Evolutionary conservation across 306 rosid genomes (phyloP), one percentile per base, ranked within the genome.

Genomic region (Echinosophora koreensis): DNA sequence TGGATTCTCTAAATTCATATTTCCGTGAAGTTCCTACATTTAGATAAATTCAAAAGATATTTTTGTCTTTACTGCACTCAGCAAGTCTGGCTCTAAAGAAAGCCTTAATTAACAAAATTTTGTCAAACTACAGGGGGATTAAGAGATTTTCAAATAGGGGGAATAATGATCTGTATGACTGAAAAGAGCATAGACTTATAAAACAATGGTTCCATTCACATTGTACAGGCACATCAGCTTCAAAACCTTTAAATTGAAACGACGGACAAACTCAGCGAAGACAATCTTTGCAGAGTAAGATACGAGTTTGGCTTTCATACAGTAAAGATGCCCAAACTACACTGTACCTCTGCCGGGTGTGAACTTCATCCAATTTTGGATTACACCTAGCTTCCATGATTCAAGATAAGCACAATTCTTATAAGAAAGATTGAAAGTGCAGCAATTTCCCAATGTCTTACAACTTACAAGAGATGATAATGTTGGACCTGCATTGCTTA

Each of bases 361-460:
- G 14, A 15, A 35, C 18, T 27, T 64, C 46, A 17, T 42, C 39
- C 18, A 28, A 64, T 44, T 50, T 66, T 84, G 66, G 42, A 77
- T 72, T 46, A 63, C 60, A 63, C 60, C n/a, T n/a, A 60, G n/a
- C 67, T 78, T 78, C 66, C 86, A 84, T 77, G 88, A 22, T 54
- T 30, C 30, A 54, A 50, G 64, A 67, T 37, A 66, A 4, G 64
- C 73, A 72, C 73, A 34, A 72, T 15, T 63, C 39, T 38, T 58
- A 18, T 15, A 17, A 16, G 66, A 27, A 39, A 30, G 15, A 46
- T 8, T 14, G 30, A 10, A 15, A 49, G 8, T 4, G 47, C 7
- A 46, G 3, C 28, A 32, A 70, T 69, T 49, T 49, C 2, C 2
- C 14, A 14, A n/a, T 34, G 28, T 63, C 2, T 15, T 15, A 39